Conservation (phyloP, 2,329 filamentous ascomycete species). For the Truncatella angustata region DNA sequence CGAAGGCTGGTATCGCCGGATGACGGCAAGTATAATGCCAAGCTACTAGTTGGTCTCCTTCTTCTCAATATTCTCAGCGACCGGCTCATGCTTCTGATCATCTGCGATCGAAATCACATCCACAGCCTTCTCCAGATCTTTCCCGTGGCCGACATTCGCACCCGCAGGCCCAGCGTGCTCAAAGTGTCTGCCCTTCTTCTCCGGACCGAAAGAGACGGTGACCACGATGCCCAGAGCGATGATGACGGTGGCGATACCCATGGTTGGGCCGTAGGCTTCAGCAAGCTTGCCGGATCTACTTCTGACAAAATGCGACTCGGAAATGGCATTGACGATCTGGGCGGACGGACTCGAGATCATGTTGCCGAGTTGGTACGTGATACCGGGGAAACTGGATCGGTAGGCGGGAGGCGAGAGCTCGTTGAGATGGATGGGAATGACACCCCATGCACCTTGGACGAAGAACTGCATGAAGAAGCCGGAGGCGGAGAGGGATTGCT, state of each 20-base stretch:
- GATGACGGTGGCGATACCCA: constrained; percentile 75
- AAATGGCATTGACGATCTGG: constrained; percentile 74
- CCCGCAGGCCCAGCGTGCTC: constrained; percentile 57
- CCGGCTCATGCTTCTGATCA: not conserved
- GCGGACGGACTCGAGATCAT: constrained; percentile 71
- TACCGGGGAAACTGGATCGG: constrained; percentile 68
- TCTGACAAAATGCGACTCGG: constrained; percentile 60
- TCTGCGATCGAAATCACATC: constrained; percentile 22
- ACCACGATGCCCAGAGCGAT: constrained; percentile 68
- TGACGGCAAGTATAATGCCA: not conserved
- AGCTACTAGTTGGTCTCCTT: not conserved
- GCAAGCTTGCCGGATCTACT: constrained; percentile 53
- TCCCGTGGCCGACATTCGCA: constrained; percentile 26
- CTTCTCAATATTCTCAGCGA: not conserved
- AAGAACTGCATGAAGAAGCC: constrained; percentile 72
- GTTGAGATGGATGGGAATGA: constrained; percentile 72
- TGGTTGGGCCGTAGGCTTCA: constrained; percentile 71
- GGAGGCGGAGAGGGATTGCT: constrained; percentile 57
- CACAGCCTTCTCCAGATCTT: constrained; percentile 25
- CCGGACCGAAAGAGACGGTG: constrained; percentile 69
- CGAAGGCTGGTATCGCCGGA: too few species aligned
- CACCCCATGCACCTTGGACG: constrained; percentile 64
- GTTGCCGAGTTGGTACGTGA: constrained; percentile 74
- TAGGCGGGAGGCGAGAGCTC: constrained; percentile 70
- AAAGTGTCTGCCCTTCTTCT: constrained; percentile 70